Base-by-base conservation (phyloP, 352 stramenopile genomes). In the Lagenidium sp. region DNA sequence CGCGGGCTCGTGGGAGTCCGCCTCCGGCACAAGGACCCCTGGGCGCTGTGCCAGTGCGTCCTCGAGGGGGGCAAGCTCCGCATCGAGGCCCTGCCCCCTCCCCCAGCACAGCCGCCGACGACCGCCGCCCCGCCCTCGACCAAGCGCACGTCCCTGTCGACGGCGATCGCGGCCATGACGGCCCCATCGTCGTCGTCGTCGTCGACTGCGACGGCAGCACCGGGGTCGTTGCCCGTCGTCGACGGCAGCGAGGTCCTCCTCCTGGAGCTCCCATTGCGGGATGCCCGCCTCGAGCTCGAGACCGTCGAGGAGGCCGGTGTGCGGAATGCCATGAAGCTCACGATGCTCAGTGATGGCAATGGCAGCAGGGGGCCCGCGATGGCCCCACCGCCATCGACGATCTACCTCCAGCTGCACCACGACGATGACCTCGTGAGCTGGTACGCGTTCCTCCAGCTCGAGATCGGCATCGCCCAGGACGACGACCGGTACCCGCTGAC, bases 371-470 rank as follows among this genome's bases (percentile, higher is more conserved):
- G 8, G 28, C 28, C 28, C 28, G 28, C 28, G 8, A 15, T 46
- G 6, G n/a, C n/a, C n/a, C n/a, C n/a, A n/a, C n/a, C n/a, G n/a
- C n/a, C n/a, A n/a, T 56, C 61, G n/a, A 62, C 47, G 1, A 41
- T 83, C 20, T 65, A 64, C 41, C 34, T 82, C 49, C 79, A 68
- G 15, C 36, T 82, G 6, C 42, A 57, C 18, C 38, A 60, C 19
- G 71, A 82, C 21, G 32, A 42, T 20, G 68, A 86, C 21, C 47
- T 63, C 1, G 81, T 80, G 25, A 28, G 66, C 22, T 86, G 70
- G 74, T 84, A 77, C 32, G 49, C 60, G 8, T 42, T 83, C 29
- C 44, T 86, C 2, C 54, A 62, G 4, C 57, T 86, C 26, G 74
- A 86, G 47, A 64, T 61, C 7, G 61, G 41, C 1, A 41, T 86